Percentiles rank a stretch among this genome's conserved stretches.
Evolutionary conservation across 2,329 filamentous ascomycete species (phyloP).

Genomic region (Seiridium unicorne): DNA sequence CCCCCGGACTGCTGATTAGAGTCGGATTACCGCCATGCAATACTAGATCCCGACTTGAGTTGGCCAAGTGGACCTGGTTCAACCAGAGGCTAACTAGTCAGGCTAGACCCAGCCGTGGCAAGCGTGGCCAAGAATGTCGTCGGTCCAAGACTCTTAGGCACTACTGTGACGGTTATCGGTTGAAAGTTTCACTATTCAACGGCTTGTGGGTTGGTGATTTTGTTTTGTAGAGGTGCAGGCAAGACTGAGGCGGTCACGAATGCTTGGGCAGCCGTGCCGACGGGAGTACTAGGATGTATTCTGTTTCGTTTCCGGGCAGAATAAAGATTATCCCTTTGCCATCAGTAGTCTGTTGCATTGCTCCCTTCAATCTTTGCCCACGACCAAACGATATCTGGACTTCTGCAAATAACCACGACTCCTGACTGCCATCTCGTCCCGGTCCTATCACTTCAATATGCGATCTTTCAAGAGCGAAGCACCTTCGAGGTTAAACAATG

Average conservation of each 20-base stretch:
- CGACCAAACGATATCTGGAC: too few relatives aligned
- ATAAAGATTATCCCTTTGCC: too few relatives aligned
- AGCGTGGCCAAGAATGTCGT: background rate
- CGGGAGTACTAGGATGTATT: too few relatives aligned
- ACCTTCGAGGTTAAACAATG: background rate
- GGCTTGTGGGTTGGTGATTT: too few relatives aligned
- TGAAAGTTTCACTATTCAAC: too few relatives aligned
- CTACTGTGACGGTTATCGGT: background rate
- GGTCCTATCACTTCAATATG: background rate
- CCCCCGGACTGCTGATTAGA: background rate
- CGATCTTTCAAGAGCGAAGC: background rate
- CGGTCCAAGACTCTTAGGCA: background rate
- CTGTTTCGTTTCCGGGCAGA: too few relatives aligned
- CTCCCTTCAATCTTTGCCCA: too few relatives aligned
- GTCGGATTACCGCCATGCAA: too few relatives aligned
- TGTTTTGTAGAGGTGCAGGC: too few relatives aligned
- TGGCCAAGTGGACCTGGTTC: background rate
- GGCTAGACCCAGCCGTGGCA: background rate
- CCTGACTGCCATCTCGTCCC: background rate
- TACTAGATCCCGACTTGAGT: too few relatives aligned
- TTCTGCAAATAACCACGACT: background rate
- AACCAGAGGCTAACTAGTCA: background rate
- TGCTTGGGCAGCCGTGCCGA: background rate
- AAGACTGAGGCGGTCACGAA: background rate
- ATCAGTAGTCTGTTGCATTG: too few relatives aligned